Evolutionary conservation across 2,329 filamentous ascomycete genomes (phyloP).

Genomic region (Colletotrichum sp.): DNA sequence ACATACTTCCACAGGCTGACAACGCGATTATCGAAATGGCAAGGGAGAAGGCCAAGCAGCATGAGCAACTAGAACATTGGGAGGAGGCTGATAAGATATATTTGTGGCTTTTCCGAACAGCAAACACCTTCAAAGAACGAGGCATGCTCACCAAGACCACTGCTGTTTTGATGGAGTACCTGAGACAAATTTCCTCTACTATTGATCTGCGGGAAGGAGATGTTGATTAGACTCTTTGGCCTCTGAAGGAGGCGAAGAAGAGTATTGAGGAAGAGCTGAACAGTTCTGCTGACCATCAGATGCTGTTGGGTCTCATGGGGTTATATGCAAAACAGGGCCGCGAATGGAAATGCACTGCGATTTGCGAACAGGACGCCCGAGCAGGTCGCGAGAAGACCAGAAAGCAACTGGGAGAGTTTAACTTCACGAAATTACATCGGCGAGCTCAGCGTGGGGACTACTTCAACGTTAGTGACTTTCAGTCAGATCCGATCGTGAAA

Average conservation of each 20-base stretch:
- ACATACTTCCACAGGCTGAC: neutral
- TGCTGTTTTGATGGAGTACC: neutral
- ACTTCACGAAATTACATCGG: no score
- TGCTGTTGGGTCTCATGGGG: neutral
- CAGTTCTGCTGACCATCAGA: neutral
- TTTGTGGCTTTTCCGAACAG: neutral
- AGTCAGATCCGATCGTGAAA: neutral
- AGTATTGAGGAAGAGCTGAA: neutral
- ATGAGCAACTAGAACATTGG: neutral
- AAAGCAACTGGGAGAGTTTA: neutral
- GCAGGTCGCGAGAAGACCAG: neutral
- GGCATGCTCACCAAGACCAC: neutral
- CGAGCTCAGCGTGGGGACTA: no score
- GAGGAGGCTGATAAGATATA: neutral
- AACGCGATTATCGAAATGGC: neutral
- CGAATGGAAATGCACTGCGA: neutral
- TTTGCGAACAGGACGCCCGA: no score
- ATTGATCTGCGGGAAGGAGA: neutral
- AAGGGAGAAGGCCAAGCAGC: neutral
- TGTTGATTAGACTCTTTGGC: accelerated
- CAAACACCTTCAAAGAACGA: neutral
- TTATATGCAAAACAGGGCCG: neutral
- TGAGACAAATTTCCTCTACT: neutral
- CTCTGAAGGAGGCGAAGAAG: neutral
- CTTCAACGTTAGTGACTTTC: no score